phyloP scores from a whole-genome alignment of 2,329 filamentous ascomycete genomes.

The Exophiala phaeomuriformis region DNA sequence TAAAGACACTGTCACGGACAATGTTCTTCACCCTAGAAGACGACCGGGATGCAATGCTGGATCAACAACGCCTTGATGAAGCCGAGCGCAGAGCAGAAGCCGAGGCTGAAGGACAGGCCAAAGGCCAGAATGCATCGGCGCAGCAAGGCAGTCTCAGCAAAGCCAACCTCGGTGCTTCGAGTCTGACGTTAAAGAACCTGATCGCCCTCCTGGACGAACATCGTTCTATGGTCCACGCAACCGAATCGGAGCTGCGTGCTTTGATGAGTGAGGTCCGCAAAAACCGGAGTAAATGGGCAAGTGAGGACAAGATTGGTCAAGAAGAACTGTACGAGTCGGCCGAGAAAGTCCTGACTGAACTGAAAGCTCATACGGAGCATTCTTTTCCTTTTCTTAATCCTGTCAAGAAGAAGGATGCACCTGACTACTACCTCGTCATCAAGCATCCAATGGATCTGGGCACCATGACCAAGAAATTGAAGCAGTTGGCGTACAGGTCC shows the following conservation, averaged over 20 bases:
- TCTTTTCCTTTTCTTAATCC: slow-evolving; percentile 90
- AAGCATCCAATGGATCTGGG: slow-evolving; percentile 89
- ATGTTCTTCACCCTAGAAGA: slow-evolving; percentile 94
- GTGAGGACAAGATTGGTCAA: slow-evolving; percentile 92
- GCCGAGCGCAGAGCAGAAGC: slow-evolving; percentile 93
- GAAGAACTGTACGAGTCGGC: slow-evolving; percentile 95
- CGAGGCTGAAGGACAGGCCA: slow-evolving; percentile 66
- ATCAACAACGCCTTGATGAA: slow-evolving; percentile 94
- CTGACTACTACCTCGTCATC: slow-evolving; percentile 85
- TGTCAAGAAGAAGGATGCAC: slow-evolving; percentile 94
- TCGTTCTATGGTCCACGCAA: slow-evolving; percentile 79
- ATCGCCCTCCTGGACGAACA: slow-evolving; percentile 94
- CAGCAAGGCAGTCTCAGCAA: slow-evolving; percentile 86
- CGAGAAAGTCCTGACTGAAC: slow-evolving; percentile 92
- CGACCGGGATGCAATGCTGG: slow-evolving; percentile 91
- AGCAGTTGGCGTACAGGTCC: slow-evolving; percentile 68
- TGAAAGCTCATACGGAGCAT: slow-evolving; percentile 95
- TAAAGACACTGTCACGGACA: slow-evolving; percentile 83
- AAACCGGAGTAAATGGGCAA: slow-evolving; percentile 98
- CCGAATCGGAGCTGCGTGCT: slow-evolving; percentile 82
- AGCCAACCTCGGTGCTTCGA: slow-evolving; percentile 91
- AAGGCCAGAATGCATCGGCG: slow-evolving; percentile 46
- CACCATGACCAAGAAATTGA: slow-evolving; percentile 96
- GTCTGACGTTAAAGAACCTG: slow-evolving; percentile 90
- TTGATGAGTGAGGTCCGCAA: slow-evolving; percentile 97